Conservation (phyloP, 176 grass and related monocot genomes). For the Lolium perenne region DNA sequence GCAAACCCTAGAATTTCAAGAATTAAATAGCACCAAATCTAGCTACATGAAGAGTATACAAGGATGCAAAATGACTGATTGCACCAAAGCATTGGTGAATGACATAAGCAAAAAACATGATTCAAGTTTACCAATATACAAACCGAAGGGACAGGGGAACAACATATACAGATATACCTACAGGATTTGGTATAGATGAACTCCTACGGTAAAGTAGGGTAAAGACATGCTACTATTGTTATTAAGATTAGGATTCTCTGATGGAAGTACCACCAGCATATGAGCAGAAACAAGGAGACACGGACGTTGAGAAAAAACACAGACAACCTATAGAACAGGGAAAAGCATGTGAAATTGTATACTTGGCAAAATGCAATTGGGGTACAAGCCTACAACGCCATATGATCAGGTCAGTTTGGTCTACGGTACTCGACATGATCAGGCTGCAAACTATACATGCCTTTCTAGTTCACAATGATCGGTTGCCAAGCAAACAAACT, state of each 20-base stretch:
- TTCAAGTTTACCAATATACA: constrained; percentile 5
- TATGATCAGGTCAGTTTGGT: background rate
- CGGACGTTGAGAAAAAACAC: background rate
- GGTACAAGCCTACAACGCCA: background rate
- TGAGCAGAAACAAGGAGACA: background rate
- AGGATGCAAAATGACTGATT: background rate
- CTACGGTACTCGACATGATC: background rate
- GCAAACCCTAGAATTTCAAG: background rate
- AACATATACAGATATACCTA: background rate
- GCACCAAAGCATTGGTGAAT: background rate
- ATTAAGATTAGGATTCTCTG: background rate
- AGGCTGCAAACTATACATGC: background rate
- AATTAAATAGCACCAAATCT: background rate
- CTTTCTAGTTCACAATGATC: background rate
- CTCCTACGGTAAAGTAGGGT: background rate
- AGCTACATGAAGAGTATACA: background rate
- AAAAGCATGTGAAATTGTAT: background rate
- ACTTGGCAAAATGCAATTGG: background rate
- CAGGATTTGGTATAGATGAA: background rate
- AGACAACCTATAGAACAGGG: background rate
- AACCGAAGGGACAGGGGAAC: background rate
- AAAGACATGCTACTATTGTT: background rate
- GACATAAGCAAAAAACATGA: background rate
- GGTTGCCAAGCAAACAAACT: background rate
- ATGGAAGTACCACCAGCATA: background rate